Conservation (phyloP, 2,329 filamentous ascomycete genomes). For the Monosporascus sp. region DNA sequence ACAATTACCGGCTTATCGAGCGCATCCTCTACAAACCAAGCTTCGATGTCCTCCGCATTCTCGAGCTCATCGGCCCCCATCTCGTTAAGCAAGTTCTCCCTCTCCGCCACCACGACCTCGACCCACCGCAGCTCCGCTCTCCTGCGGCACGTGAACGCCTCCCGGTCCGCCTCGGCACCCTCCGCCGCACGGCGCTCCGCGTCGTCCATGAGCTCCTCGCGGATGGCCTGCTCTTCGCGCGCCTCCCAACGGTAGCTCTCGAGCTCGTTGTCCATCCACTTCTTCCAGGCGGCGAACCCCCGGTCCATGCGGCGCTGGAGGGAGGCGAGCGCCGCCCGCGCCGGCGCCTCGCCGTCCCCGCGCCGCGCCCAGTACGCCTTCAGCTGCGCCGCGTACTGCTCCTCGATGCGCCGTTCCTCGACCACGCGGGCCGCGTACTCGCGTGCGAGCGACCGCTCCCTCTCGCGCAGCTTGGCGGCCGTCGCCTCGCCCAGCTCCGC, state of each 20-base stretch:
- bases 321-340: constrained; percentile 28
- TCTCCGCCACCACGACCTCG: constrained; percentile 38
- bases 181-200: constrained; percentile 27
- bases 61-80: constrained; percentile 40
- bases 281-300: constrained; percentile 35
- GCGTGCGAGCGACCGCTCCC: constrained; percentile 29
- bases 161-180: constrained; percentile 21
- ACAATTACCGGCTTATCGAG: neutral
- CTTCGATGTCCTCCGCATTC: constrained; percentile 23
- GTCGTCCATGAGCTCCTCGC: constrained; percentile 39
- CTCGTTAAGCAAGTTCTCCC: constrained; percentile 36
- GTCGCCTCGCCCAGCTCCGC: constrained; percentile 21
- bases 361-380: constrained; percentile 33
- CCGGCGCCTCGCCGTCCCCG: constrained; percentile 21
- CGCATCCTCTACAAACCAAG: constrained; percentile 17
- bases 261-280: constrained; percentile 36
- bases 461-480: constrained; percentile 25
- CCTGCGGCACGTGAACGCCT: constrained; percentile 28
- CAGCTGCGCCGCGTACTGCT: constrained; percentile 37
- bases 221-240: constrained; percentile 35
- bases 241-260: constrained; percentile 29
- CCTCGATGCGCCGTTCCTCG: constrained; percentile 39
- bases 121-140: constrained; percentile 45
- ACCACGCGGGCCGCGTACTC: constrained; percentile 38
- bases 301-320: constrained; percentile 38